These are phyloP conservation scores for Domatiomyces catenatus DNA, from an alignment of 2,329 filamentous ascomycete species.

Conservation along the genomic window DNA sequence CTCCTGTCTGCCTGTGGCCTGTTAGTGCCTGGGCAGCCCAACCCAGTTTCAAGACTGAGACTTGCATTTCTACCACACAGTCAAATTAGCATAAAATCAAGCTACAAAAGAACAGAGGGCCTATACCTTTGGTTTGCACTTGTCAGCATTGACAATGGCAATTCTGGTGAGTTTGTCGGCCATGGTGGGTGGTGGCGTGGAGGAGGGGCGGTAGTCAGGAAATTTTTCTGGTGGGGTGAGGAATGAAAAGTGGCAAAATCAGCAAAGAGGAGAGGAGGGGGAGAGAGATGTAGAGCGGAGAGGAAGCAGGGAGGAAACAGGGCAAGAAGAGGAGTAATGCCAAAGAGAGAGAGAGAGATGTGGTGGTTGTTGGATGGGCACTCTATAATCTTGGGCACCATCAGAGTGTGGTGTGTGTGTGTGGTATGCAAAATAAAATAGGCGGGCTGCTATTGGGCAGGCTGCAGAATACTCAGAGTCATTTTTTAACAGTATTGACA, in stretches of 20 bases:
- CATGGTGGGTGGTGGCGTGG: slow-evolving; percentile 41
- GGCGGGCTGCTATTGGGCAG: not conserved
- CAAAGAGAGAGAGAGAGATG: not conserved
- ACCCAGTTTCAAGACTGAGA: not conserved
- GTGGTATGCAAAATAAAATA: not conserved
- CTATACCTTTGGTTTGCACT: slow-evolving; percentile 29
- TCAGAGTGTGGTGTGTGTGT: not conserved
- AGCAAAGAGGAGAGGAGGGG: not conserved
- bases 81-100: slow-evolving; percentile 8
- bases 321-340: not conserved
- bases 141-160: slow-evolving; percentile 97
- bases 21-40: not conserved
- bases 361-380: not conserved
- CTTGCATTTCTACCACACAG: not conserved
- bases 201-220: not conserved
- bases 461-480: not conserved
- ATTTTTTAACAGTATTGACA: too few relatives aligned
- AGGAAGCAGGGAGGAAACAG: not conserved
- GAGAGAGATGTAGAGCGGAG: not conserved
- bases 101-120: not conserved
- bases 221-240: not conserved
- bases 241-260: not conserved
- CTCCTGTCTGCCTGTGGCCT: slow-evolving; percentile 81
- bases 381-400: not conserved
- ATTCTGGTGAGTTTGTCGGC: slow-evolving; percentile 93